Base-by-base conservation (phyloP, 805 yeast species). In the Metschnikowia continentalis region DNA sequence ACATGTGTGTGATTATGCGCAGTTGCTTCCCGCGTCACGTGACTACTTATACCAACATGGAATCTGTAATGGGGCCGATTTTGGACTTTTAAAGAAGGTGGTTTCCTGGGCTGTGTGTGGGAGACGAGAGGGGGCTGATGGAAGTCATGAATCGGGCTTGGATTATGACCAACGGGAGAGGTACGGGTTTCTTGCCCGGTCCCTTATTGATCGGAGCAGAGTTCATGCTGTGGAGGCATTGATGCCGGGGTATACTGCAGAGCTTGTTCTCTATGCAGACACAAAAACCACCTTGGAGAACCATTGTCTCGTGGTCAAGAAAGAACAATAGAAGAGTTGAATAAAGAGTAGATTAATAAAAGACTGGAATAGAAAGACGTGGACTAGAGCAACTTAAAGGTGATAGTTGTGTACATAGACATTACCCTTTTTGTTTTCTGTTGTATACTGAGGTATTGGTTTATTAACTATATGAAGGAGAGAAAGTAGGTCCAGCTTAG, bases 61-160 rank as follows among this genome's bases (percentile, higher is more conserved):
- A 3, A 58, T 77, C 36, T 47, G n/a, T 4, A 63, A 63, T n/a
- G 49, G 52, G 8, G 59, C 57, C 11, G 71, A 79, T 6, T 83
- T 83, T 62, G 58, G 58, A 4, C 71, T 74, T 14, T 62, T 91
- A 42, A 77, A 78, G 50, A 85, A 82, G 60, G 74, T 88, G 68
- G 86, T 84, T 13, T 83, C 96, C 2, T 90, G 97, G 96, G 96
- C 96, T 0, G 89, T 92, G 0, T 83, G 85, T 59, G 96, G 96
- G 1, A 61, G 74, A 17, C 67, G 76, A 47, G 71, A 74, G 0
- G 75, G 72, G 2, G 58, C 67, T 52, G 65, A 61, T 2, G 75
- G 69, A 46, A 66, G 22, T 2, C 88, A 83, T 58, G 67, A 70
- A 30, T 74, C 81, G 2, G 78, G 77, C 3, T 59, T 83, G 26